Conservation (phyloP, 1,284 basidiomycete genomes). For the Pseudomicrostroma phylloplanum region DNA sequence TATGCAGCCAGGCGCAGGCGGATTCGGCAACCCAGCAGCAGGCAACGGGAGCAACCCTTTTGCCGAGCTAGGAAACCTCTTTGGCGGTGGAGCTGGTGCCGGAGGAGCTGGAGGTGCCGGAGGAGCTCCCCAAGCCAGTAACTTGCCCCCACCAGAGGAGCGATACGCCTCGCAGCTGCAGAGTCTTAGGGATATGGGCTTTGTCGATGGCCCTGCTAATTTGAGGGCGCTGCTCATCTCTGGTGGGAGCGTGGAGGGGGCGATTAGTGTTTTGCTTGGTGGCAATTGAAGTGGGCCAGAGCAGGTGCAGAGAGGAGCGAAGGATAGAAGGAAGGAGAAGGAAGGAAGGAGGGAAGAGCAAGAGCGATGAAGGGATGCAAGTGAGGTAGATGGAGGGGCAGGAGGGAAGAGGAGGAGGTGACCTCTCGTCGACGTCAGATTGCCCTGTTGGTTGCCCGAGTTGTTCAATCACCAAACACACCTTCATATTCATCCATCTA, state of each 20-base stretch:
- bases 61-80: slow-evolving; percentile 12
- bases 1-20: slow-evolving; percentile 10
- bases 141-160: slow-evolving; percentile 41
- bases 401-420: no score
- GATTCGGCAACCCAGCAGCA: neutral
- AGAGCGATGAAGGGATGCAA: no score
- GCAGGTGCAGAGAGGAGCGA: neutral
- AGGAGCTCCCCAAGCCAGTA: slow-evolving; percentile 17
- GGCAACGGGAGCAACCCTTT: neutral
- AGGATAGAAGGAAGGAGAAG: neutral
- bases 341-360: neutral
- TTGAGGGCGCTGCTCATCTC: slow-evolving; percentile 40
- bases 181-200: slow-evolving; percentile 29
- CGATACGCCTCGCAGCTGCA: slow-evolving; percentile 38
- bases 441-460: no score
- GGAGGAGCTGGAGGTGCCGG: slow-evolving; percentile 5
- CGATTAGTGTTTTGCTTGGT: slow-evolving; percentile 37
- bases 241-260: slow-evolving; percentile 42
- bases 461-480: no score
- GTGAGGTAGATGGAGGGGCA: no score
- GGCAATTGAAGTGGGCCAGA: neutral
- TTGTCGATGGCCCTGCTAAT: slow-evolving; percentile 41
- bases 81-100: slow-evolving; percentile 10
- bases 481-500: no score
- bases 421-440: no score